phyloP scores from a whole-genome alignment of 129 eudicot species.

The Centaurea solstitialis region DNA sequence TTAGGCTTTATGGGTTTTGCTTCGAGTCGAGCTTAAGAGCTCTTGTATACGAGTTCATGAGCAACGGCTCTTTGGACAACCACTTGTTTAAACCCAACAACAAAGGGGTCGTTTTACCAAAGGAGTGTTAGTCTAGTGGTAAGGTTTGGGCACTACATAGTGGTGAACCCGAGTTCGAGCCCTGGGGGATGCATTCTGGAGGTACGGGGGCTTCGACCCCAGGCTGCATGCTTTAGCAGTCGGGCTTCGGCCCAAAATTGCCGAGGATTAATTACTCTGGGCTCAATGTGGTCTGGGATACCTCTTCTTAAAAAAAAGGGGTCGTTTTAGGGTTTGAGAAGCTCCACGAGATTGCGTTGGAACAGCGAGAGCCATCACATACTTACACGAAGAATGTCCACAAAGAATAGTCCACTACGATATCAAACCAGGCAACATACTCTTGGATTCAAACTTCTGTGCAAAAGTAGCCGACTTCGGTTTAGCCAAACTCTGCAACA shows the following conservation, averaged over 20 bases:
- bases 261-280: no score
- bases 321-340: slow-evolving; percentile 17
- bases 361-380: slow-evolving; percentile 26
- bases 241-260: no score
- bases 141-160: no score
- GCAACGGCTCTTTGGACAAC: slow-evolving; percentile 33
- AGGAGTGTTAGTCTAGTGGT: no score
- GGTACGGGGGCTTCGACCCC: no score
- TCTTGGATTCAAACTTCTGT: slow-evolving; percentile 18
- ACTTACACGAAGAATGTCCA: slow-evolving; percentile 38
- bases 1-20: slow-evolving; percentile 38
- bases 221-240: no score
- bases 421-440: slow-evolving; percentile 39
- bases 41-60: slow-evolving; percentile 37
- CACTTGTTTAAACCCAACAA: slow-evolving; percentile 20
- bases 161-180: no score
- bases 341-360: slow-evolving; percentile 30
- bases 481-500: slow-evolving; percentile 37
- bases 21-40: slow-evolving; percentile 27
- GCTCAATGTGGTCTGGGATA: no score
- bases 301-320: no score
- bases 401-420: slow-evolving; percentile 43
- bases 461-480: slow-evolving; percentile 44
- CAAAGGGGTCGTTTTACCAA: no score
- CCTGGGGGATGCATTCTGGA: no score